A percentile compares a stretch with the other conserved stretches of the same genome.
Conservation (phyloP, 1,284 basidiomycete genomes). For the Takashimella koratensis region DNA sequence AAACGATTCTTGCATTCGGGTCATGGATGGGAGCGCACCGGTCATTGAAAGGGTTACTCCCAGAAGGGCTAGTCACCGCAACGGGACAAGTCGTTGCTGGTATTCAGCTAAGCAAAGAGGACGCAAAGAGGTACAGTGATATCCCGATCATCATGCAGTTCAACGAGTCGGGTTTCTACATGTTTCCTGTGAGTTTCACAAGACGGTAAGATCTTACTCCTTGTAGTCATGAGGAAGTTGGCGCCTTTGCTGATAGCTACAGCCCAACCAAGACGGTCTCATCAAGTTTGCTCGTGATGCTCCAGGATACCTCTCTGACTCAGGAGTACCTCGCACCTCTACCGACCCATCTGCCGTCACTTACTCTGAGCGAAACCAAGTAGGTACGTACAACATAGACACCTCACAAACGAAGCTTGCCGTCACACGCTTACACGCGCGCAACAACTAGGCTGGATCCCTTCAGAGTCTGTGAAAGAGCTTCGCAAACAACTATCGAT, state of each 20-base stretch:
- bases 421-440: too few relatives aligned
- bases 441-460: slow-evolving; percentile 54
- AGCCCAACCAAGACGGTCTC: slow-evolving; percentile 67
- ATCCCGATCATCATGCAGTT: slow-evolving; percentile 70
- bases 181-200: slow-evolving; percentile 68
- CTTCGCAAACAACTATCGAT: slow-evolving; percentile 56
- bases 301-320: slow-evolving; percentile 59
- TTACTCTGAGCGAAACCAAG: slow-evolving; percentile 14
- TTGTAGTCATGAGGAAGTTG: too few relatives aligned
- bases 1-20: slow-evolving; percentile 21
- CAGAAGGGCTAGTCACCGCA: slow-evolving; percentile 12
- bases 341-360: slow-evolving; percentile 24
- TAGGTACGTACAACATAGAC: slow-evolving; percentile 10
- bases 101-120: slow-evolving; percentile 63
- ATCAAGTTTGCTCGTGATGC: slow-evolving; percentile 71
- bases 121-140: slow-evolving; percentile 58
- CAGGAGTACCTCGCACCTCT: slow-evolving; percentile 31
- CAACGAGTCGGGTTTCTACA: slow-evolving; percentile 61
- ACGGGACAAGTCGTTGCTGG: slow-evolving; percentile 63
- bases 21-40: slow-evolving; percentile 26
- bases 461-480: slow-evolving; percentile 54
- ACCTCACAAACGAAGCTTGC: neutral
- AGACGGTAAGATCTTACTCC: too few relatives aligned
- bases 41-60: slow-evolving; percentile 14
- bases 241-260: neutral